Conservation (phyloP, 441 rosid genomes). For the Erysimum cheiri region DNA sequence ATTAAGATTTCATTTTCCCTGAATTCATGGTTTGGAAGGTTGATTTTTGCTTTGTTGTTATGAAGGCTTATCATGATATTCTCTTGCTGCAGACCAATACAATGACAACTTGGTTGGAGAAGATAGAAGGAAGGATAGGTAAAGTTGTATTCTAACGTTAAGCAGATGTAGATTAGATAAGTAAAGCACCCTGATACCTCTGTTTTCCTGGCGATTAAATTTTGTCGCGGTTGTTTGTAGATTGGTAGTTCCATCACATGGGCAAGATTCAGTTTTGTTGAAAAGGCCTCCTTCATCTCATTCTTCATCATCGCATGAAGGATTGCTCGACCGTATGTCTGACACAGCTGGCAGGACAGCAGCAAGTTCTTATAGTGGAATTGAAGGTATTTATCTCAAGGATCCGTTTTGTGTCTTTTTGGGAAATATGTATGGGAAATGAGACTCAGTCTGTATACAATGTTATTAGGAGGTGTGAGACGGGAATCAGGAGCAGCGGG, state of each 20-base stretch:
- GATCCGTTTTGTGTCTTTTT: background rate
- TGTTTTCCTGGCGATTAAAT: background rate
- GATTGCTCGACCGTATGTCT: conserved; percentile 48
- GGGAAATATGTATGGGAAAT: background rate
- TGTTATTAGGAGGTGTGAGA: conserved; percentile 18
- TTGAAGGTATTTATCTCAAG: conserved; percentile 41
- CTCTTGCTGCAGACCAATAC: conserved; percentile 39
- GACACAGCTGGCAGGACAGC: conserved; percentile 48
- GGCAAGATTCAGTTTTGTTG: conserved; percentile 50
- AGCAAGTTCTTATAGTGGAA: conserved; percentile 39
- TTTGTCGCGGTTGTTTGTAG: conserved; percentile 35
- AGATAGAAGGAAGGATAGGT: conserved; percentile 45
- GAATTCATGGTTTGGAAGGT: background rate
- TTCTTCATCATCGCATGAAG: conserved; percentile 57
- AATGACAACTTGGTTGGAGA: conserved; percentile 42
- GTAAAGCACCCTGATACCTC: background rate
- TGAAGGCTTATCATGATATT: conserved; percentile 18
- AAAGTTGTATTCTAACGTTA: conserved; percentile 7
- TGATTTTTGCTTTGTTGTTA: background rate
- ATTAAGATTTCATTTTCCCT: background rate
- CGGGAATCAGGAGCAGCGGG: conserved; percentile 31
- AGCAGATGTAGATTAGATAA: conserved; percentile 1
- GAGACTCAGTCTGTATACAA: background rate
- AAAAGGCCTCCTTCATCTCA: conserved; percentile 52
- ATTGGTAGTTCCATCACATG: conserved; percentile 51